phyloP scores from a whole-genome alignment of 169 alveolate genomes.

The Plasmodium sp. region DNA sequence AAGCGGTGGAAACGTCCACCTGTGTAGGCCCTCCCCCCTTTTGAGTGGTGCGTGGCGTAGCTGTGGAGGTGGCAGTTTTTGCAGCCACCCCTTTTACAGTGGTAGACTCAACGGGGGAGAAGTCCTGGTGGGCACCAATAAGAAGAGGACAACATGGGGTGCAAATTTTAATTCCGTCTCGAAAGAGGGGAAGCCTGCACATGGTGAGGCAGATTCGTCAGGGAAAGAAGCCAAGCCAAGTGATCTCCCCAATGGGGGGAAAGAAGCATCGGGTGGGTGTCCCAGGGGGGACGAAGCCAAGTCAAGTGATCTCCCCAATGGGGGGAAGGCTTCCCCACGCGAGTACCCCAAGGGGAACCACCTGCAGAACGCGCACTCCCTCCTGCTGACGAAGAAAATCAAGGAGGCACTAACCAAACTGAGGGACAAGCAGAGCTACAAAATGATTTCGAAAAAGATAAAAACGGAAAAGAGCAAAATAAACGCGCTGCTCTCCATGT shows the following conservation, averaged over 20 bases:
- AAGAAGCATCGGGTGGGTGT: not conserved
- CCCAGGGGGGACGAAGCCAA: no score
- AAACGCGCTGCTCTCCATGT: slow-evolving; percentile 13
- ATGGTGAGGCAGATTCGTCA: not conserved
- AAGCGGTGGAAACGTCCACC: not conserved
- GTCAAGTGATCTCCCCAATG: not conserved
- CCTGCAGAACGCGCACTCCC: slow-evolving; percentile 32
- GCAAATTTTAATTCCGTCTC: not conserved
- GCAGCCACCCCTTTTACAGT: not conserved
- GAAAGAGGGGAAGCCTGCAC: not conserved
- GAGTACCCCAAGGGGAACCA: not conserved
- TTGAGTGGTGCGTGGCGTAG: not conserved
- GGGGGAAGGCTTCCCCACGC: not conserved
- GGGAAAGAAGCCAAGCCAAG: not conserved
- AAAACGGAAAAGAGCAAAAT: slow-evolving; percentile 39
- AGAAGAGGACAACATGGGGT: not conserved
- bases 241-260: no score
- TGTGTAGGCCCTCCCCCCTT: not conserved
- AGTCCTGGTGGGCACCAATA: not conserved
- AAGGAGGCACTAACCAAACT: slow-evolving; percentile 32
- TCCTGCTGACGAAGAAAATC: slow-evolving; percentile 31
- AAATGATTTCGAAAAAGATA: slow-evolving; percentile 35
- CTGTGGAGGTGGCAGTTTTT: not conserved
- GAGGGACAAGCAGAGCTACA: slow-evolving; percentile 41
- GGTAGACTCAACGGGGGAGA: not conserved